Evolutionary conservation across 257 asterid genomes (phyloP), one percentile per base, ranked within the genome.

Genomic region (Solanum commersonii): DNA sequence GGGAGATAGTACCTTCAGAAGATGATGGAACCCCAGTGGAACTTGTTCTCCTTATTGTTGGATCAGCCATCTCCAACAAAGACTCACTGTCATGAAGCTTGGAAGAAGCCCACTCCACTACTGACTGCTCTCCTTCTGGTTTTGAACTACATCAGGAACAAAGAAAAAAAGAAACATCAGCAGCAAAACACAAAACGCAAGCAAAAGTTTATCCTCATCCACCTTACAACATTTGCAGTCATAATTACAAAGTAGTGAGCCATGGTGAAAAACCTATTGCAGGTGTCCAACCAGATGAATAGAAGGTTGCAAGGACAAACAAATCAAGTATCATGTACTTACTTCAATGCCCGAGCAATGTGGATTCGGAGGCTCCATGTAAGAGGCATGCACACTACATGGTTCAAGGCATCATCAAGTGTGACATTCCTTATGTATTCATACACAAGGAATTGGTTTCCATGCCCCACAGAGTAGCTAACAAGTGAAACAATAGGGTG

Each of bases 41-140:
- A 27, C 95, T 86, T 23, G 92, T 90, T 70, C 90, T 89, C 76
- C 60, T 89, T 37, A 96, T 90, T 49, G 94, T 86, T 65, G 98
- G 99, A 92, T 97, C 98, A 78, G 94, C 92, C 98, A 96, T 96
- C 90, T 91, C 91, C 25, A 88, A 90, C 77, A 97, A 88, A 11
- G 94, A 93, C 14, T 95, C 89, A 49, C 90, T 87, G 91, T 97
- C 98, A 25, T 95, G 96, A 88, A 97, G 98, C 93, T 92, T 92
- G 87, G 90, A 88, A 31, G 97, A 91, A 84, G 98, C 96, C 98
- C 98, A 97, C 87, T 91, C 91, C 89, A 89, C 98, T 91, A 97
- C 23, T 35, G 38, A 35, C 38, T 35, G 8, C 38, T 35, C 38
- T 35, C 38, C 38, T 35, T 6, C 38, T 35, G 40, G 40, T 37